These are phyloP conservation scores for Pyrrhoderma noxium DNA, from an alignment of 1,284 basidiomycete species.

Conservation along the genomic window DNA sequence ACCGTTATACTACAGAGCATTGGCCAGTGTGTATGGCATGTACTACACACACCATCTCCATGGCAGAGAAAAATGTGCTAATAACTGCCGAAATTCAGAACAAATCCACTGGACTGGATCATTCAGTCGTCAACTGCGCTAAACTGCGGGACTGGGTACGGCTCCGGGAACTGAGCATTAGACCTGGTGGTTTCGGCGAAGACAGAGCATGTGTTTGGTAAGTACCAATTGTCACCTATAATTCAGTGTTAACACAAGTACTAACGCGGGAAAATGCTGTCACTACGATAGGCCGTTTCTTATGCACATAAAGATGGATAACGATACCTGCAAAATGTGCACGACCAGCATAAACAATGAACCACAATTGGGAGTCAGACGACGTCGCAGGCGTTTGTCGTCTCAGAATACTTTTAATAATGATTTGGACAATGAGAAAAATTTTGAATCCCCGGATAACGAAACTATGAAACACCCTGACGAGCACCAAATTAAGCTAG, in stretches of 20 bases:
- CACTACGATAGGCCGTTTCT: slow-evolving; percentile 19
- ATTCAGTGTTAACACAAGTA: neutral
- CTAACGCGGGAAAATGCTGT: neutral
- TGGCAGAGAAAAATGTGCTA: too few relatives aligned
- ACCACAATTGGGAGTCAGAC: neutral
- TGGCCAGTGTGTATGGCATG: neutral
- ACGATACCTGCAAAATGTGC: neutral
- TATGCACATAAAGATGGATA: slow-evolving; percentile 8
- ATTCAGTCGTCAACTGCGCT: neutral
- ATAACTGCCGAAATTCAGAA: too few relatives aligned
- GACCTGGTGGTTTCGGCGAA: slow-evolving; percentile 55
- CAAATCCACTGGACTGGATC: too few relatives aligned
- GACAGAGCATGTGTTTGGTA: slow-evolving; percentile 53
- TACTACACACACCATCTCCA: too few relatives aligned
- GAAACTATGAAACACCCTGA: slow-evolving; percentile 49
- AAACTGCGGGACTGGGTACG: slow-evolving; percentile 37
- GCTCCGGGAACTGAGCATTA: slow-evolving; percentile 43
- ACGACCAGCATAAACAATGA: slow-evolving; percentile 1
- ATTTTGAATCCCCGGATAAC: slow-evolving; percentile 3
- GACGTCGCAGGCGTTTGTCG: slow-evolving; percentile 2
- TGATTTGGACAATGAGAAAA: slow-evolving; percentile 4
- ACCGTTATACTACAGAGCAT: too few relatives aligned
- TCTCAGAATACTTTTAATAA: neutral
- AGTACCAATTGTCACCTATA: too few relatives aligned
- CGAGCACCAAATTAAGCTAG: slow-evolving; percentile 78